Evolutionary conservation across 148 eudicot species (phyloP), one percentile per base, ranked within the genome.

Genomic region (Vaccinium darrowii): DNA sequence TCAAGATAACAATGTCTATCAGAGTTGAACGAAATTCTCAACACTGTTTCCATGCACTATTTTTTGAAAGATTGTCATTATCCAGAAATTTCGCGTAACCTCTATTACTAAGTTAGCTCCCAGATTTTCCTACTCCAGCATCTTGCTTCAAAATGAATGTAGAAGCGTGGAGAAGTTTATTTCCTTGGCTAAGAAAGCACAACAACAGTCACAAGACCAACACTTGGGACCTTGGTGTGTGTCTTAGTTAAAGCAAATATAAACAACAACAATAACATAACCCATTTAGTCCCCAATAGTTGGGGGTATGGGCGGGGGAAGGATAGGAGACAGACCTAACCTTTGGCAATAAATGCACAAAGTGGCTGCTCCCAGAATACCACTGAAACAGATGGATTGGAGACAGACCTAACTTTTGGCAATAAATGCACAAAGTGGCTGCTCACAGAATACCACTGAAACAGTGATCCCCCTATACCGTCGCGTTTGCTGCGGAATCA

Each of bases 141-240:
- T 81, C 54, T 39, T 39, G 19, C 16, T 81, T 5, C 1, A 47
- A 39, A 62, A 11, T 49, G 57, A 39, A 63, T 47, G 75, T 47
- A 21, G 12, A 54, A 54, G 5, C 63, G 15, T 78, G 62, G 63
- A 18, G 53, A 78, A 78, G 43, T 63, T 78, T 25, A 78, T 78
- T 65, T 81, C 75, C 83, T 81, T 81, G 75, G 57, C 83, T 65
- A 47, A 60, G 18, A 65, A 81, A 43, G 14, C 75, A 65, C 21
- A 81, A 10, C 7, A 0, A 23, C 21, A 23, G 47, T 81, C 74
- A 81, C 13, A 80, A 80, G 82, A 58, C 1, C 54, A 21, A 52
- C 19, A 78, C 71, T 63, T 63, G 71, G 30, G 71, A 63, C 71
- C 71, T 63, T 9, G 30, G 71, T 5, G 30, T 9, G 30, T 23